phyloP scores from a whole-genome alignment of 2,329 filamentous ascomycete species.

The Alternaria arborescens region DNA sequence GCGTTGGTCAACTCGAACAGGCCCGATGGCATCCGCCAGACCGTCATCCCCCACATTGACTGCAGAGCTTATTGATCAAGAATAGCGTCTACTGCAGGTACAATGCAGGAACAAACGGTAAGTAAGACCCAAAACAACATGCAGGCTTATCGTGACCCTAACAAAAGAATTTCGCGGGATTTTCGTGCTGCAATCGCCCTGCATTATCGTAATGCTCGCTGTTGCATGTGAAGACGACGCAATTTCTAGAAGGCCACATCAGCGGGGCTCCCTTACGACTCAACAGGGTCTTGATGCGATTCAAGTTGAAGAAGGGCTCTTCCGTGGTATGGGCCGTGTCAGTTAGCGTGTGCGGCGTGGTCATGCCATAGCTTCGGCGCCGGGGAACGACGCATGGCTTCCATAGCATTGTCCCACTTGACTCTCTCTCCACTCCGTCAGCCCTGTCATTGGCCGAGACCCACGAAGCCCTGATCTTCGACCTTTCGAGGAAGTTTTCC shows the following conservation, averaged over 20 bases:
- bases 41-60: slow-evolving; percentile 42
- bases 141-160: slow-evolving; percentile 28
- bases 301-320: slow-evolving; percentile 39
- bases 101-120: slow-evolving; percentile 36
- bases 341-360: slow-evolving; percentile 31
- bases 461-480: slow-evolving; percentile 47
- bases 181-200: neutral
- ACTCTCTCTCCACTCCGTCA: slow-evolving; percentile 42
- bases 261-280: slow-evolving; percentile 35
- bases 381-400: slow-evolving; percentile 51
- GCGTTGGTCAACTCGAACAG: slow-evolving; percentile 35
- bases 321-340: slow-evolving; percentile 32
- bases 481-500: slow-evolving; percentile 37
- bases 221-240: slow-evolving; percentile 22
- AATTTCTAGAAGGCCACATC: slow-evolving; percentile 47
- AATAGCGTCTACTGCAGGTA: slow-evolving; percentile 53
- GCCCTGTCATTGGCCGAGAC: slow-evolving; percentile 47
- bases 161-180: slow-evolving; percentile 24
- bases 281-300: slow-evolving; percentile 40
- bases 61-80: slow-evolving; percentile 33
- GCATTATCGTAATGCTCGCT: slow-evolving; percentile 14
- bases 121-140: slow-evolving; percentile 23
- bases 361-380: slow-evolving; percentile 44
- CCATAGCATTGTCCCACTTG: slow-evolving; percentile 43
- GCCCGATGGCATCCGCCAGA: slow-evolving; percentile 36